These are phyloP conservation scores for Verticillium nonalfalfae DNA, from an alignment of 2,329 filamentous ascomycete genomes.

Conservation along the genomic window DNA sequence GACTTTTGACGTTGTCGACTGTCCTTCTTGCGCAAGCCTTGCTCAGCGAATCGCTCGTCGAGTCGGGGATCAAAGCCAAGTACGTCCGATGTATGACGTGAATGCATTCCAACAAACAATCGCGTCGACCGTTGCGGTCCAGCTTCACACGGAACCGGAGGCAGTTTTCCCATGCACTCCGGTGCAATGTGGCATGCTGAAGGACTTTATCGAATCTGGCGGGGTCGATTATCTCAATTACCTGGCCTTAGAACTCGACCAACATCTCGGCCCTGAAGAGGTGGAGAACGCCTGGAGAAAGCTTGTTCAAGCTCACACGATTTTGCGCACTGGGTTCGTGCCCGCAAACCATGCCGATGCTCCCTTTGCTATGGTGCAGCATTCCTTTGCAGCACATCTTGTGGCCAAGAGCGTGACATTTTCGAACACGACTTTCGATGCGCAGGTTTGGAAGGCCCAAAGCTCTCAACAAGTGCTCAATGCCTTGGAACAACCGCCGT, in stretches of 20 bases:
- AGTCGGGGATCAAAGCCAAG: not conserved
- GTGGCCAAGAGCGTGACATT: not conserved
- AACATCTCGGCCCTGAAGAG: conserved; percentile 24
- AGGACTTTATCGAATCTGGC: conserved; percentile 61
- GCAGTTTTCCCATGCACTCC: conserved; percentile 70
- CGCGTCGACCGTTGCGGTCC: conserved; percentile 16
- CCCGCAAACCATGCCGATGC: conserved; percentile 50
- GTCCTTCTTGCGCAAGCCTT: conserved; percentile 37
- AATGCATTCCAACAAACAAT: conserved; percentile 27
- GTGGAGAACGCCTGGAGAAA: conserved; percentile 54
- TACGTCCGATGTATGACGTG: conserved; percentile 28
- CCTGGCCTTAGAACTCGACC: conserved; percentile 46
- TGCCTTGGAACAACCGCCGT: conserved; percentile 50
- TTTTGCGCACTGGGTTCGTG: conserved; percentile 71
- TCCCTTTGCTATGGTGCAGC: conserved; percentile 72
- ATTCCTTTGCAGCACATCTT: conserved; percentile 19
- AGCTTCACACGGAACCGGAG: conserved; percentile 26
- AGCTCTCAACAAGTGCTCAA: conserved; percentile 22
- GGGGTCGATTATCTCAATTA: conserved; percentile 73
- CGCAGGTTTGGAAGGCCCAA: conserved; percentile 29
- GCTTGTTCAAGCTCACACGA: conserved; percentile 52
- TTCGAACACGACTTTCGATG: conserved; percentile 17
- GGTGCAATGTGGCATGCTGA: conserved; percentile 73
- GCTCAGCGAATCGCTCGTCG: conserved; percentile 14
- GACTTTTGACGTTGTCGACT: conserved; percentile 69